phyloP scores from a whole-genome alignment of 305 asterid species.

The Andrographis paniculata region DNA sequence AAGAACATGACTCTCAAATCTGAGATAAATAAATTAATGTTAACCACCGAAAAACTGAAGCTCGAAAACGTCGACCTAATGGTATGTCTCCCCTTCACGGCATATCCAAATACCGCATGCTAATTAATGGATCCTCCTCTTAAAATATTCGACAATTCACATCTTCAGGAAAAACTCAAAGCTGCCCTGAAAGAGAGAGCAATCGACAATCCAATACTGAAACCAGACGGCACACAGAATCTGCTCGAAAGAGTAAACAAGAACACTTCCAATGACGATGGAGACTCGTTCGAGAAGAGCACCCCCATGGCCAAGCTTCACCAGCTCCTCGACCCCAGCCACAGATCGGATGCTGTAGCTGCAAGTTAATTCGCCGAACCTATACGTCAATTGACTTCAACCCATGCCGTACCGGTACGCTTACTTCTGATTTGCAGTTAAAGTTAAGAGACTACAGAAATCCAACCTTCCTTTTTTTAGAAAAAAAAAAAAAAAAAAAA shows the following conservation, averaged over 20 bases:
- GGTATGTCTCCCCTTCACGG: constrained; percentile 24
- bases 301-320: constrained; percentile 44
- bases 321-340: constrained; percentile 43
- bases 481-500: neutral
- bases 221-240: constrained; percentile 47
- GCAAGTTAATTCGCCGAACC: constrained; percentile 30
- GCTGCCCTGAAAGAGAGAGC: constrained; percentile 16
- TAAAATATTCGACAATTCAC: neutral
- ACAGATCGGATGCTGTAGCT: constrained; percentile 50
- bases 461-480: too few species aligned
- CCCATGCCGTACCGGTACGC: too few species aligned
- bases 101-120: too few species aligned
- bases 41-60: constrained; percentile 41
- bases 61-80: constrained; percentile 39
- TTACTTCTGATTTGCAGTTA: constrained; percentile 26
- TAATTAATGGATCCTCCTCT: too few species aligned
- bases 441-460: too few species aligned
- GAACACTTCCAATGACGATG: constrained; percentile 30
- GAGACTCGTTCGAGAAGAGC: constrained; percentile 23
- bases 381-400: too few species aligned
- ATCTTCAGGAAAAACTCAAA: constrained; percentile 48
- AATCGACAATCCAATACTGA: constrained; percentile 15
- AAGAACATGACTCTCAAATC: constrained; percentile 49
- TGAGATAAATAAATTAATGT: constrained; percentile 35
- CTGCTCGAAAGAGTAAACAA: constrained; percentile 57